Evolutionary conservation across 495 filamentous ascomycete genomes (phyloP), one percentile per base, ranked within the genome.

Genomic region (Aspergillus coremiiformis): DNA sequence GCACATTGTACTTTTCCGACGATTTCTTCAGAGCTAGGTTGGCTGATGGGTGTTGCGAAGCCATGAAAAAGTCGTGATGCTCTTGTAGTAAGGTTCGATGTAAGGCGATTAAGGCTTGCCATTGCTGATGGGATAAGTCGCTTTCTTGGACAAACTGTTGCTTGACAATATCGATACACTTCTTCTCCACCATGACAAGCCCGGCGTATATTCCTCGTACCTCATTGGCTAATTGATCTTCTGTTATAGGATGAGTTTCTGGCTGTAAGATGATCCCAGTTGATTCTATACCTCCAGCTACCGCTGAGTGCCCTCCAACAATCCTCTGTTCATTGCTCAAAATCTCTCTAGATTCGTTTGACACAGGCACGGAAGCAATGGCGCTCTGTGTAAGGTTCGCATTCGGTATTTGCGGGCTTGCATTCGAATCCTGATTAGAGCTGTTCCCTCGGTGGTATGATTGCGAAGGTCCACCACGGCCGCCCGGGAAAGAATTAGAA

Each of bases 21-120:
- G 90, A 56, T 5, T 72, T 23, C 64, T 47, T 77, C 2, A 92
- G 53, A 3, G 78, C 77, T 1, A 71, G 71, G 42, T 71, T 82
- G 0, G 86, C 84, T 0, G 78, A 79, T 0, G 86, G 86, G 55
- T 92, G 86, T 53, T 91, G 86, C 0, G 81, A 84, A 0, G 86
- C 87, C 1, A 92, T 65, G 47, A 93, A 85, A 58, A 92, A 91
- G 53, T 90, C 87, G 54, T 92, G 85, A 52, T 90, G 84, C 51
- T 92, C 87, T 52, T 89, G 79, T 1, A 92, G 66, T 1, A 92
- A 64, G 0, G 85, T 87, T 10, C 82, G 70, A 59, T 93, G 88
- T 1, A 90, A 62, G 2, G 81, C 82, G 48, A 88, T 85, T 11
- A 90, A 58, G 0, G 82, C 81, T 56, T 87, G 83, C 85, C 84